phyloP scores from a whole-genome alignment of 441 rosid species.

The Eruca vesicaria region DNA sequence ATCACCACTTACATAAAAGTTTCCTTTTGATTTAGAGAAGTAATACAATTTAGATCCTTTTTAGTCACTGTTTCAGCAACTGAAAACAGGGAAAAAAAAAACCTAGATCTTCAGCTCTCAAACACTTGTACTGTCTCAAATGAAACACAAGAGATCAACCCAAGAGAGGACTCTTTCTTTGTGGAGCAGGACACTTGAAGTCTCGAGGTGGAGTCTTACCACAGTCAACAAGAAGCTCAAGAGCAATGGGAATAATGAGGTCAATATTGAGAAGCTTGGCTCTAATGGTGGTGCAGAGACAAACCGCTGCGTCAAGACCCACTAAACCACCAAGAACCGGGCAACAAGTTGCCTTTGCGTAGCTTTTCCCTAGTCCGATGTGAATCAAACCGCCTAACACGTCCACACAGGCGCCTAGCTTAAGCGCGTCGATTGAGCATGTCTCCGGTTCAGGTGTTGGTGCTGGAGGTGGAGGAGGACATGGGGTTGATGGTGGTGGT shows the following conservation, averaged over 20 bases:
- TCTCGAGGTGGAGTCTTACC: slow-evolving; percentile 69
- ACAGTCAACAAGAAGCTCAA: slow-evolving; percentile 65
- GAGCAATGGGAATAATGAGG: slow-evolving; percentile 65
- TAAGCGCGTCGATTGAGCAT: slow-evolving; percentile 65
- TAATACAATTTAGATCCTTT: slow-evolving; percentile 5
- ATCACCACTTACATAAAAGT: slow-evolving; percentile 4
- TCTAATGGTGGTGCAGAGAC: slow-evolving; percentile 79
- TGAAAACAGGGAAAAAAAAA: not conserved
- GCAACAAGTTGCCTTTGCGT: slow-evolving; percentile 60
- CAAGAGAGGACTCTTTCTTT: not conserved
- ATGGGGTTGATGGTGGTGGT: slow-evolving; percentile 52
- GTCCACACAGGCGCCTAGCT: slow-evolving; percentile 75
- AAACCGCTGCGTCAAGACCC: slow-evolving; percentile 76
- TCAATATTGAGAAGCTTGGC: slow-evolving; percentile 65
- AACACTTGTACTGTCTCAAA: not conserved
- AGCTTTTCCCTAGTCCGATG: slow-evolving; percentile 60
- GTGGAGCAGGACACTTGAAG: slow-evolving; percentile 49
- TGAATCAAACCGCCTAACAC: slow-evolving; percentile 70
- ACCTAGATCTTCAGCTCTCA: not conserved
- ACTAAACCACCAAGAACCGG: slow-evolving; percentile 62
- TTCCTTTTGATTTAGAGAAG: not conserved
- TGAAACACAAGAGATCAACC: slow-evolving; percentile 8
- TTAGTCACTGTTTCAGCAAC: not conserved
- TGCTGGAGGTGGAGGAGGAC: slow-evolving; percentile 53
- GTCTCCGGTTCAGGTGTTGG: slow-evolving; percentile 51